Conservation (phyloP, 106 monocot species). For the Acorus gramineus region DNA sequence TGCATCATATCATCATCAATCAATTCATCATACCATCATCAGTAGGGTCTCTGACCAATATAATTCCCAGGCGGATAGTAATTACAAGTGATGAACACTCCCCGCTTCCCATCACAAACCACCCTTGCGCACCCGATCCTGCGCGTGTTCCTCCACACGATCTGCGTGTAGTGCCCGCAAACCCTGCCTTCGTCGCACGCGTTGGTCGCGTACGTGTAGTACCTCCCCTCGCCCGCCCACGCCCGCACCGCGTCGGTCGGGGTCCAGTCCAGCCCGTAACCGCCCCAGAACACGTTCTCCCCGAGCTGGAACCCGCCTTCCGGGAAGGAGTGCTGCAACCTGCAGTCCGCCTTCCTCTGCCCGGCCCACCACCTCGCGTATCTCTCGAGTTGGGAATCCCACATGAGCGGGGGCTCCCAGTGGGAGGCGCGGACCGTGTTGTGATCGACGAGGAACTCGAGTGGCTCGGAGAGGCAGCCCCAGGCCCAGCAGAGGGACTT, state of each 20-base stretch:
- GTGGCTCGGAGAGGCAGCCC: slow-evolving; percentile 29
- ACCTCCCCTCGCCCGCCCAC: slow-evolving; percentile 24
- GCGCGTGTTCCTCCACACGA: slow-evolving; percentile 27
- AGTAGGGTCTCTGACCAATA: slow-evolving; percentile 21
- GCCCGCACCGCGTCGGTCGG: slow-evolving; percentile 18
- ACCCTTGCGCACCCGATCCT: slow-evolving; percentile 29
- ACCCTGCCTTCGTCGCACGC: slow-evolving; percentile 16
- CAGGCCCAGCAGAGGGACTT: slow-evolving; percentile 27
- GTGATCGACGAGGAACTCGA: slow-evolving; percentile 45
- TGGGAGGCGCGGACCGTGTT: slow-evolving; percentile 39
- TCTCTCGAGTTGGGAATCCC: slow-evolving; percentile 34
- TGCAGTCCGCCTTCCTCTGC: slow-evolving; percentile 27
- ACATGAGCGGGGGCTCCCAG: slow-evolving; percentile 31
- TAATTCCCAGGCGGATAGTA: slow-evolving; percentile 29
- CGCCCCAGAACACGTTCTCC: slow-evolving; percentile 57
- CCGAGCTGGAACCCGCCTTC: slow-evolving; percentile 37
- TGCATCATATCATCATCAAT: too few relatives aligned
- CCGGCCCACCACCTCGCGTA: slow-evolving; percentile 39
- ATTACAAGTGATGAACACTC: slow-evolving; percentile 38
- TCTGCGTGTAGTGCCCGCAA: slow-evolving; percentile 48
- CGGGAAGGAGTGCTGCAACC: slow-evolving; percentile 39
- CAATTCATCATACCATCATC: neutral
- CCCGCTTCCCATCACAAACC: slow-evolving; percentile 20
- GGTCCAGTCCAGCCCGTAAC: slow-evolving; percentile 11
- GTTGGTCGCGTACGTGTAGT: slow-evolving; percentile 25